Conservation (phyloP, 1,284 basidiomycete species). For the Apiotrichum gamsii region DNA sequence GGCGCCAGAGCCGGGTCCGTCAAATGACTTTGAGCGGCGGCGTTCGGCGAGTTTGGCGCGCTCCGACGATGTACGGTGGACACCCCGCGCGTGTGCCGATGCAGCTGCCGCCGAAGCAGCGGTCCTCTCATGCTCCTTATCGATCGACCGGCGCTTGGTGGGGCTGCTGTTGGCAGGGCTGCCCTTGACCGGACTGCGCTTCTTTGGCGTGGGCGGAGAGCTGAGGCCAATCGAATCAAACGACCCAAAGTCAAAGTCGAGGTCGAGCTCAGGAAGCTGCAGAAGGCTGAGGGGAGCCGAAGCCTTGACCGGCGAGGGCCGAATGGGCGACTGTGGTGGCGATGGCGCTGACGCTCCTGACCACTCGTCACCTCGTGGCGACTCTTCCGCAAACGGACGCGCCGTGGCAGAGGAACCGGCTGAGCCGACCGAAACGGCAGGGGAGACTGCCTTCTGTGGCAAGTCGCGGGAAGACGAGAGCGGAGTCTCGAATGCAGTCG, state of each 20-base stretch:
- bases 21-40: conserved; percentile 16
- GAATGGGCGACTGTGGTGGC: background rate
- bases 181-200: background rate
- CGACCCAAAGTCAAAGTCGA: conserved; percentile 34
- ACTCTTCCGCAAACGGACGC: too few relatives aligned
- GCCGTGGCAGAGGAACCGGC: background rate
- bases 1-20: background rate
- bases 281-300: conserved; percentile 32
- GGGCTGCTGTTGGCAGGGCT: conserved; percentile 17
- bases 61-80: conserved; percentile 1
- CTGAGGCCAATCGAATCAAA: conserved; percentile 31
- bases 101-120: too few relatives aligned
- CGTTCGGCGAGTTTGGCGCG: conserved; percentile 5
- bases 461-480: background rate
- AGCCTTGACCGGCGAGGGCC: background rate
- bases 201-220: conserved; percentile 32
- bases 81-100: background rate
- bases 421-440: conserved; percentile 13
- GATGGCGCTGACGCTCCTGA: too few relatives aligned
- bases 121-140: too few relatives aligned
- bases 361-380: too few relatives aligned
- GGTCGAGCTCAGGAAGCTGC: conserved; percentile 43
- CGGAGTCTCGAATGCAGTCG: conserved; percentile 1
- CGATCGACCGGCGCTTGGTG: conserved; percentile 1
- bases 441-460: conserved; percentile 12